Evolutionary conservation across 352 stramenopile genomes (phyloP).

Genomic region (Hyaloperonospora brassicae): DNA sequence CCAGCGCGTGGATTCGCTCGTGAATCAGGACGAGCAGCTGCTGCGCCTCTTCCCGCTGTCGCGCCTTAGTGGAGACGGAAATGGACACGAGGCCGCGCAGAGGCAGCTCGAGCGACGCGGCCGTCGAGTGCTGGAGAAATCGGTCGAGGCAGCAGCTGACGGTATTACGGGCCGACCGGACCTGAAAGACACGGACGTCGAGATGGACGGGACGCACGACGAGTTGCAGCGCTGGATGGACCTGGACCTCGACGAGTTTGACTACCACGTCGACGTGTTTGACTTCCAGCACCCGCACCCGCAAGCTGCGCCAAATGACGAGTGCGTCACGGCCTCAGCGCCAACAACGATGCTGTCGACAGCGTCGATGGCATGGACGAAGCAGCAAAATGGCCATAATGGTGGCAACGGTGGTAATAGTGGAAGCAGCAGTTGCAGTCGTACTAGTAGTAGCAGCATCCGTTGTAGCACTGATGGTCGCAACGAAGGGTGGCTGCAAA

Average conservation of each 20-base stretch:
- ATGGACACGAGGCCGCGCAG: constrained; percentile 13
- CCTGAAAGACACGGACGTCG: constrained; percentile 31
- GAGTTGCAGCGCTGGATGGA: constrained; percentile 60
- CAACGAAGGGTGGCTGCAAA: no score
- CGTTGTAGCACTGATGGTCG: no score
- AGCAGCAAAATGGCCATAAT: no score
- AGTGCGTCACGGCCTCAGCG: no score
- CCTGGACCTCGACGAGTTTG: constrained; percentile 42
- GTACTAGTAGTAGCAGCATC: no score
- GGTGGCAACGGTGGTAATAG: no score
- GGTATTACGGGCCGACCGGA: constrained; percentile 18
- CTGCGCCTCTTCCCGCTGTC: constrained; percentile 45
- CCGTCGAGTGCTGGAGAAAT: constrained; percentile 15
- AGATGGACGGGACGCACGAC: constrained; percentile 20
- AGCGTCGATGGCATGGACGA: no score
- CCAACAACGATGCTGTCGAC: no score
- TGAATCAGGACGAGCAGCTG: constrained; percentile 50
- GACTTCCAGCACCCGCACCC: constrained; percentile 35
- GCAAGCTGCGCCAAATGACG: not conserved
- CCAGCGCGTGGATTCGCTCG: constrained; percentile 57
- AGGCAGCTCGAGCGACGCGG: constrained; percentile 4
- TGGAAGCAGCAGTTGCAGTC: no score
- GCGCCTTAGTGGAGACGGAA: constrained; percentile 15
- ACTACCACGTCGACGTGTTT: constrained; percentile 53
- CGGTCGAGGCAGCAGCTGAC: constrained; percentile 17